These are phyloP conservation scores for Ceratobasidium sp. DNA, from an alignment of 1,284 basidiomycete species.

Conservation along the genomic window DNA sequence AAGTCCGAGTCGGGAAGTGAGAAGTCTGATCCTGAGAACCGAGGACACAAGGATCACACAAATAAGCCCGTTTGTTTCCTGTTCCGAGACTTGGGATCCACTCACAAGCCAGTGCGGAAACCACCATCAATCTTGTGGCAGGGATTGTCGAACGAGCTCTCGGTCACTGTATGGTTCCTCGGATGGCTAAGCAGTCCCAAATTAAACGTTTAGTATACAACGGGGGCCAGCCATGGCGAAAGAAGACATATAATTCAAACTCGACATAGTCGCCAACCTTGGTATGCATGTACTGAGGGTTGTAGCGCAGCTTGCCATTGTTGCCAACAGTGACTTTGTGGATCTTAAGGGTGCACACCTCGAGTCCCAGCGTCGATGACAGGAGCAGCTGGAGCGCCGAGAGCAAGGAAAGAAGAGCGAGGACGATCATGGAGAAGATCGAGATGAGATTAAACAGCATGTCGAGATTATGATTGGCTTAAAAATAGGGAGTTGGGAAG, in stretches of 20 bases:
- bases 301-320: slow-evolving; percentile 5
- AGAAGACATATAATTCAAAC: slow-evolving; percentile 36
- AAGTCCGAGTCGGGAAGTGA: slow-evolving; percentile 9
- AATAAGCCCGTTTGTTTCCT: neutral
- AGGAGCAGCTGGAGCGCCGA: slow-evolving; percentile 13
- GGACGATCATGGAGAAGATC: neutral
- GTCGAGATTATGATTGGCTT: slow-evolving; percentile 16
- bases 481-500: too few relatives aligned
- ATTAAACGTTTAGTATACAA: neutral
- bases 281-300: slow-evolving; percentile 31
- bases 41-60: neutral
- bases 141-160: slow-evolving; percentile 36
- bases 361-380: slow-evolving; percentile 1
- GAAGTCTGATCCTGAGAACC: neutral
- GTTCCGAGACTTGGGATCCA: neutral
- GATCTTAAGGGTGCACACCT: slow-evolving; percentile 12
- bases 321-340: slow-evolving; percentile 32
- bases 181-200: neutral
- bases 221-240: neutral
- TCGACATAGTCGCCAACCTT: slow-evolving; percentile 38
- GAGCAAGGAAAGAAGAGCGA: slow-evolving; percentile 28
- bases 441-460: slow-evolving; percentile 19
- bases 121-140: neutral
- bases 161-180: slow-evolving; percentile 44
- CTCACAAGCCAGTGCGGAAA: slow-evolving; percentile 37